Base-by-base conservation (phyloP, 345 rosid species). In the Bretschneidera sinensis region DNA sequence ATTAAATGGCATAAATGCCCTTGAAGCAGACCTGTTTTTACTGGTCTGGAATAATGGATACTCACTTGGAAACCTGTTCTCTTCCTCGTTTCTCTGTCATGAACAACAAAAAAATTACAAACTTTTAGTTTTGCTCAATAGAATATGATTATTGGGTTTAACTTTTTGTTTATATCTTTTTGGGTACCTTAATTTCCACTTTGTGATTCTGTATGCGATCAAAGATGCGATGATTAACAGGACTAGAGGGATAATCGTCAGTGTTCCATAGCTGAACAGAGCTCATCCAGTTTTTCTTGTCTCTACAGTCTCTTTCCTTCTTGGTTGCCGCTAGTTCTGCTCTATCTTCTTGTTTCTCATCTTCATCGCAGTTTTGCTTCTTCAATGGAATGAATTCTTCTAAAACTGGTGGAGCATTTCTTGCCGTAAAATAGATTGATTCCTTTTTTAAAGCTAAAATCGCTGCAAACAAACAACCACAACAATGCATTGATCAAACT, bases 341-440 rank as follows among this genome's bases (percentile, higher is more conserved):
- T 23, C 51, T 67, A 57, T 50, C 75, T 60, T 69, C 71, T 48
- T 56, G 57, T 2, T 55, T 53, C 56, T 54, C 61, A 48, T 67
- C 69, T 59, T 68, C 66, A 0, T 75, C 75, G 25, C 45, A 21
- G 53, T 60, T 22, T 14, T 63, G 68, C 43, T 71, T 76, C 75
- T 81, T 71, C 74, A 83, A 52, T 31, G 97, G 89, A 62, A 85
- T 84, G 71, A 87, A 84, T 68, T 84, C 90, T 70, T 81, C 95
- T 25, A 84, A 77, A 7, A 85, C 81, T 20, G 97, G 96, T 63
- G 69, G 71, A 60, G 67, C 66, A n/a, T 64, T 67, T 54, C 64
- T 72, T 21, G 77, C 71, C 25, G 57, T 56, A 19, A 78, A 75
- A 52, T 74, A 82, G 68, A 72, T 62, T 24, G 62, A 71, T 55